Percentiles rank a stretch among this genome's conserved stretches.
Evolutionary conservation across 2,329 filamentous ascomycete species (phyloP).

Genomic region (Epichloe aotearoae): DNA sequence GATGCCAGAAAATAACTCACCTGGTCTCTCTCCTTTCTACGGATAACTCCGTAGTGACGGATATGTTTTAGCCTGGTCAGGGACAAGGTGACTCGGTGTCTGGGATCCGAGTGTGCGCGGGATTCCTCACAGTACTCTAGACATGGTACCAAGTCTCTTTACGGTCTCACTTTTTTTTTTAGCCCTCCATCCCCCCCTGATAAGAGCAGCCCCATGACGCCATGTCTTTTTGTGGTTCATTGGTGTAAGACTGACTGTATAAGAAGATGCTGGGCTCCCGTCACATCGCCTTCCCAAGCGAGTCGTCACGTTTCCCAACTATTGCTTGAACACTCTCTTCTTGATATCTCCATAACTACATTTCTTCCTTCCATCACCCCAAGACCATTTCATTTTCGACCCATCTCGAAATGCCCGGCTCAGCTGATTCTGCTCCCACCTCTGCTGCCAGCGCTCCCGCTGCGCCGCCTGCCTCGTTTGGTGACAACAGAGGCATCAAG

Average conservation of each 20-base stretch:
- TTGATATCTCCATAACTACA: neutral
- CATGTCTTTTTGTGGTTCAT: neutral
- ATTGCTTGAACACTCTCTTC: neutral
- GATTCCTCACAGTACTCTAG: neutral
- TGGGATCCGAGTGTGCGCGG: neutral
- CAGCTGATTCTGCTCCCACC: constrained; percentile 7
- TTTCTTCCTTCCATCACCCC: too few relatives aligned
- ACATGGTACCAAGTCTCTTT: neutral
- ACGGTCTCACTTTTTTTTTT: neutral
- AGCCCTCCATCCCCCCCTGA: neutral
- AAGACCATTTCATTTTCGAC: neutral
- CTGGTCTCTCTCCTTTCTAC: neutral
- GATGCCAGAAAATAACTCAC: constrained; percentile 2
- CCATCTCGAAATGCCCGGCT: constrained; percentile 9
- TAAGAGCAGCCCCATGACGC: neutral
- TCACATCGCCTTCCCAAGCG: neutral
- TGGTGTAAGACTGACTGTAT: neutral
- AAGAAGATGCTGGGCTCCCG: neutral
- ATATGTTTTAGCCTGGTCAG: neutral
- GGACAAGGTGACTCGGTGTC: neutral
- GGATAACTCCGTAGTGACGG: neutral
- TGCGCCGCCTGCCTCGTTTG: constrained; percentile 14
- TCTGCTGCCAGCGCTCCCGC: constrained; percentile 7
- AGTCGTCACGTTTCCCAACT: too few relatives aligned
- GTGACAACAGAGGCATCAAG: constrained; percentile 28